phyloP scores from a whole-genome alignment of 2,329 filamentous ascomycete species.

The Chaetothyriales sp. region DNA sequence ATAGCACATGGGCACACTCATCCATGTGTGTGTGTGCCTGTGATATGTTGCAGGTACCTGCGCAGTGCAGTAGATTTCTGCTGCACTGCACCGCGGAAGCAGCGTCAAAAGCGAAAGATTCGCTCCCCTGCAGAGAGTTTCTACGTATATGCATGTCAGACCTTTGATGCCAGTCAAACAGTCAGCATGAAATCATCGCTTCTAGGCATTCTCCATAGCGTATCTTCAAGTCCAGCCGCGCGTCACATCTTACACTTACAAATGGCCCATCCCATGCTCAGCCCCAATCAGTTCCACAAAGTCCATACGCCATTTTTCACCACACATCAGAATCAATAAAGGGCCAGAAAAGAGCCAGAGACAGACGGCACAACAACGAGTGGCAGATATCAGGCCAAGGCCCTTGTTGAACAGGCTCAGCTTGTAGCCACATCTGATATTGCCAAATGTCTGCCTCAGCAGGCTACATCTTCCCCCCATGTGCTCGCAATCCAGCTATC shows the following conservation, averaged over 20 bases:
- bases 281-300: too few relatives aligned
- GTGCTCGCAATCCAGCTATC: not conserved
- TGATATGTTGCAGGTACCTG: too few relatives aligned
- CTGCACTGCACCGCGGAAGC: too few relatives aligned
- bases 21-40: too few relatives aligned
- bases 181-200: not conserved
- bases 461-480: not conserved
- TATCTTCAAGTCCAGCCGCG: not conserved
- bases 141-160: too few relatives aligned
- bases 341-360: not conserved
- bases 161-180: not conserved
- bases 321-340: not conserved
- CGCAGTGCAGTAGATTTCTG: too few relatives aligned
- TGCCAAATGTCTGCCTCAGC: not conserved
- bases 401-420: not conserved
- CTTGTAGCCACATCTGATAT: not conserved
- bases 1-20: too few relatives aligned
- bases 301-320: not conserved
- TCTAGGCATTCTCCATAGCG: not conserved
- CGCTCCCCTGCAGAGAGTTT: too few relatives aligned
- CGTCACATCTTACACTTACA: not conserved
- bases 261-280: not conserved
- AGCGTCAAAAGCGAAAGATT: too few relatives aligned
- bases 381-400: not conserved
- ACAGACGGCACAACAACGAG: not conserved